Evolutionary conservation across 495 filamentous ascomycete genomes (phyloP).

Genomic region (Elasticomyces elasticus): DNA sequence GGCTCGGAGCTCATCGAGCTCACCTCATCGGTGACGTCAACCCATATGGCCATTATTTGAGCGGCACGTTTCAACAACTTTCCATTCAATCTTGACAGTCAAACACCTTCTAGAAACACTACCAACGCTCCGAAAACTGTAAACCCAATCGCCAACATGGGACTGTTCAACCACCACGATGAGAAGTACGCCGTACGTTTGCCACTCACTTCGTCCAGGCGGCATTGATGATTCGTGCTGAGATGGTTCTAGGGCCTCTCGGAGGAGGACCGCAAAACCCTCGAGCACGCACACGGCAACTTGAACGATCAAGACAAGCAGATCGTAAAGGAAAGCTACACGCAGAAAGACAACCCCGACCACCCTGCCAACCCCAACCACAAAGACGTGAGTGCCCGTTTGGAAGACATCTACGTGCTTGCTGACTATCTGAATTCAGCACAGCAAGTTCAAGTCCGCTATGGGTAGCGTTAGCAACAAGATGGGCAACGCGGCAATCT

Average conservation of each 20-base stretch:
- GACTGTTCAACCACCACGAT: conserved; percentile 1
- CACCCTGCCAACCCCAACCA: conserved; percentile 6
- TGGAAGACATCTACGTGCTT: not conserved
- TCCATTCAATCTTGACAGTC: too few species aligned
- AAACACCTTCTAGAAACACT: too few species aligned
- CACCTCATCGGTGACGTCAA: too few species aligned
- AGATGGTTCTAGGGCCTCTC: not conserved
- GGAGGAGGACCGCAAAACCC: not conserved
- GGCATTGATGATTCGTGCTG: not conserved
- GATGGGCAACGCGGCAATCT: conserved; percentile 33
- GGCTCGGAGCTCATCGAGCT: too few species aligned
- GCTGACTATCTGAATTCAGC: not conserved
- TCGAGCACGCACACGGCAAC: conserved; percentile 5
- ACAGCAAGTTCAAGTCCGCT: conserved; percentile 5
- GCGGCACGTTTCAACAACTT: too few species aligned
- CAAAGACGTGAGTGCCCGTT: not conserved
- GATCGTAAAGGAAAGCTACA: conserved; percentile 2
- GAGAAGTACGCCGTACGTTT: not conserved
- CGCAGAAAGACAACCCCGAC: conserved; percentile 1
- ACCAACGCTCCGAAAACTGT: not conserved
- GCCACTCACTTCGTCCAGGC: not conserved
- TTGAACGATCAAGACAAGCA: conserved; percentile 1
- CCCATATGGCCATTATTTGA: too few species aligned
- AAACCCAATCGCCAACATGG: not conserved
- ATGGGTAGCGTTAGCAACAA: conserved; percentile 1